A percentile compares a stretch with the other conserved stretches of the same genome.
Conservation (phyloP, 2,329 filamentous ascomycete genomes). For the Zopfia rhizophila region DNA sequence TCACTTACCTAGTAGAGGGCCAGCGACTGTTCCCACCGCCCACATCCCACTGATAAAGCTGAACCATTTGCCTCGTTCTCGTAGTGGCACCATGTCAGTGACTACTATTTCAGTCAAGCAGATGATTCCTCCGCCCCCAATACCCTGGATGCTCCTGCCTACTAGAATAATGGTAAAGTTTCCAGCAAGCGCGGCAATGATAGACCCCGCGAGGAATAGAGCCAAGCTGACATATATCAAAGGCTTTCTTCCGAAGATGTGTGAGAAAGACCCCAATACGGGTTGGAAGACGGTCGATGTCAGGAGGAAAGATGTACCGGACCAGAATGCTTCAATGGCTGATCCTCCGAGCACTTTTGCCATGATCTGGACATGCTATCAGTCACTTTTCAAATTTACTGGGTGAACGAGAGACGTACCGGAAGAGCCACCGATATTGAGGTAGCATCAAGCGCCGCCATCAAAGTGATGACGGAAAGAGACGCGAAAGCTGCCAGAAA, state of each 20-base stretch:
- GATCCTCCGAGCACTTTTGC: slow-evolving; percentile 46
- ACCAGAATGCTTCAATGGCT: slow-evolving; percentile 56
- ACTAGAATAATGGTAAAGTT: slow-evolving; percentile 52
- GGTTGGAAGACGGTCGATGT: slow-evolving; percentile 55
- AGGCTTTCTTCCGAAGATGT: slow-evolving; percentile 54
- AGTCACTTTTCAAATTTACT: background rate
- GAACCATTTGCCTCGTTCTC: slow-evolving; percentile 55
- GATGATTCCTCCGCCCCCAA: slow-evolving; percentile 55
- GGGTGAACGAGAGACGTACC: slow-evolving; percentile 31
- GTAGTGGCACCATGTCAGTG: slow-evolving; percentile 58
- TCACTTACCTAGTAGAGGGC: slow-evolving; percentile 54
- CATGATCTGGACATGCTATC: slow-evolving; percentile 46
- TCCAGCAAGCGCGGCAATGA: slow-evolving; percentile 49
- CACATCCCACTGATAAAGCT: slow-evolving; percentile 59
- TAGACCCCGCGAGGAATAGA: slow-evolving; percentile 50
- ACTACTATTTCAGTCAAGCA: slow-evolving; percentile 57
- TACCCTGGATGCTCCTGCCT: slow-evolving; percentile 51
- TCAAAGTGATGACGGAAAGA: slow-evolving; percentile 66
- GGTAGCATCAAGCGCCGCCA: slow-evolving; percentile 73
- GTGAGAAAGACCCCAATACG: slow-evolving; percentile 51
- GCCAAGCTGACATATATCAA: slow-evolving; percentile 48
- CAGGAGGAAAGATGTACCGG: slow-evolving; percentile 53
- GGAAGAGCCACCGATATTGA: slow-evolving; percentile 70
- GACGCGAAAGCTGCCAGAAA: slow-evolving; percentile 61
- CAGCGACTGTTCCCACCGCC: slow-evolving; percentile 66